A percentile compares a stretch with the other conserved stretches of the same genome.
phyloP scores from a whole-genome alignment of 1,284 basidiomycete species.

The Cryptococcus depauperatus region DNA sequence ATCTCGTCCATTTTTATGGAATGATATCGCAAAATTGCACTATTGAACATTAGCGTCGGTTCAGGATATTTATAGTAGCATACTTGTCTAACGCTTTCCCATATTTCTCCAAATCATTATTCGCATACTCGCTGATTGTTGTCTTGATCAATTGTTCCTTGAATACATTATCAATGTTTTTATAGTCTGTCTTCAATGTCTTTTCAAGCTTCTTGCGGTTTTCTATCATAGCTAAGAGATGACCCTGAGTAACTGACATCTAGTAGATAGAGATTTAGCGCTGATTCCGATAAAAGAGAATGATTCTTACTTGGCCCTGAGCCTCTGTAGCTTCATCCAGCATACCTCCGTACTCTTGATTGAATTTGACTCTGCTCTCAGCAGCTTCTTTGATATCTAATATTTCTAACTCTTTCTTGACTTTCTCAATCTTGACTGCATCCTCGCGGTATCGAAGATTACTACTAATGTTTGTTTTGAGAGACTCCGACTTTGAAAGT shows the following conservation, averaged over 20 bases:
- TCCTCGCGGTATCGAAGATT: conserved; percentile 75
- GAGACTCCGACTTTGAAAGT: conserved; percentile 56
- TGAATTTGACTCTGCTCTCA: conserved; percentile 71
- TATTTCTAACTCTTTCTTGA: conserved; percentile 63
- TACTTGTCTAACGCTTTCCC: conserved; percentile 91
- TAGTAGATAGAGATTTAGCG: background rate
- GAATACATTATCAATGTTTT: conserved; percentile 75
- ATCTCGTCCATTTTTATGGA: conserved; percentile 99
- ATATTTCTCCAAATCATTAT: conserved; percentile 92
- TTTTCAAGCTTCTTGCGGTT: conserved; percentile 60
- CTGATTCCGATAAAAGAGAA: conserved; percentile 1
- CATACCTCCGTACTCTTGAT: conserved; percentile 65
- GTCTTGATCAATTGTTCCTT: conserved; percentile 87
- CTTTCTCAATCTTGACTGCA: conserved; percentile 57
- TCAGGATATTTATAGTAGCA: conserved; percentile 23
- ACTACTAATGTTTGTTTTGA: conserved; percentile 67
- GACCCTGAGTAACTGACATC: conserved; percentile 48
- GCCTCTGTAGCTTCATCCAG: conserved; percentile 48
- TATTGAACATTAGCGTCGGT: conserved; percentile 34
- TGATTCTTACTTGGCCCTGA: conserved; percentile 62
- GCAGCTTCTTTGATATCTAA: conserved; percentile 75
- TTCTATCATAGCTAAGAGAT: conserved; percentile 65
- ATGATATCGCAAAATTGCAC: conserved; percentile 97
- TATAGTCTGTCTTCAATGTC: conserved; percentile 74
- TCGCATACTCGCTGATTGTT: conserved; percentile 93